These are phyloP conservation scores for Secale cereale DNA, from an alignment of 176 grass and related monocot species.

Conservation along the genomic window DNA sequence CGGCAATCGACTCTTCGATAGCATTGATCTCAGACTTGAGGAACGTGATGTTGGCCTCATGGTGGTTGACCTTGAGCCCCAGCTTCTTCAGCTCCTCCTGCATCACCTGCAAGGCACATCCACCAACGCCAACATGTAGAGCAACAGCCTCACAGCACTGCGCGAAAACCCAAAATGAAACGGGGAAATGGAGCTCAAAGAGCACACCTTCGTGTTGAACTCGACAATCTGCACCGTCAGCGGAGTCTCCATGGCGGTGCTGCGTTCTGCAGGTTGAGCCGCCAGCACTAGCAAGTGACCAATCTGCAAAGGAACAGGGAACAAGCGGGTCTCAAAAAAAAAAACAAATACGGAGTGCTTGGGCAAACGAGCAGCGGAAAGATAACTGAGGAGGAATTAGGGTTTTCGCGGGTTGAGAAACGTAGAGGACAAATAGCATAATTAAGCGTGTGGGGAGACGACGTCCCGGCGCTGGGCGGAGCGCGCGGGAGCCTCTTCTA, in stretches of 20 bases:
- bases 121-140: not conserved
- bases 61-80: slow-evolving; percentile 56
- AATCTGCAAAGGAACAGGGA: not conserved
- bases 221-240: slow-evolving; percentile 6
- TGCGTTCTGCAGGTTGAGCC: not conserved
- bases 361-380: not conserved
- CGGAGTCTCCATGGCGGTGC: slow-evolving; percentile 19
- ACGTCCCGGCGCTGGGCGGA: not conserved
- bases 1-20: slow-evolving; percentile 30
- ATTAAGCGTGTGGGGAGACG: not conserved
- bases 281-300: not conserved
- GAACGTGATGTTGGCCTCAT: slow-evolving; percentile 64
- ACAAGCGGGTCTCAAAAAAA: not conserved
- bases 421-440: not conserved
- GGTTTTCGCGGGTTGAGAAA: not conserved
- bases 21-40: slow-evolving; percentile 55
- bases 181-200: not conserved
- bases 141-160: not conserved
- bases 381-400: not conserved
- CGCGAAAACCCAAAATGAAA: not conserved
- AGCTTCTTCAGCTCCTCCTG: slow-evolving; percentile 63
- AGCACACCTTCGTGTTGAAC: slow-evolving; percentile 29
- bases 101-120: slow-evolving; percentile 47
- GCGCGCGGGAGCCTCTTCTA: not conserved
- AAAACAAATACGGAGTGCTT: not conserved